Evolutionary conservation across 306 rosid species (phyloP).

Genomic region (Vigna reflexopilosa): DNA sequence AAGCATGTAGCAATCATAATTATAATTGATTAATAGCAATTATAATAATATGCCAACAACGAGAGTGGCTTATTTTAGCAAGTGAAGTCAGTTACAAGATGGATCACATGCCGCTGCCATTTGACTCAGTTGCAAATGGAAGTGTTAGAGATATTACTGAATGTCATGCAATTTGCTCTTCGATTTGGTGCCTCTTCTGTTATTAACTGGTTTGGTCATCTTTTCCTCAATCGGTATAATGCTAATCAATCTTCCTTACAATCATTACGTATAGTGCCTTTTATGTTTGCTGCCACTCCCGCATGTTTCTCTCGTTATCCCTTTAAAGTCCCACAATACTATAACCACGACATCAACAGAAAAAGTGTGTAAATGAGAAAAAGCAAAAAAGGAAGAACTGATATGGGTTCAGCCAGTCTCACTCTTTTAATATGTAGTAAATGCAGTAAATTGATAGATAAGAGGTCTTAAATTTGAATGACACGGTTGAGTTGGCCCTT

Average conservation of each 20-base stretch:
- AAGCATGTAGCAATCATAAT: not conserved
- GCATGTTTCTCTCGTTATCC: not conserved
- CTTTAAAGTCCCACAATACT: not conserved
- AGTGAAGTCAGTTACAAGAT: not conserved
- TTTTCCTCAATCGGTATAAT: not conserved
- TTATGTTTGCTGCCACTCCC: not conserved
- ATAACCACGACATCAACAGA: not conserved
- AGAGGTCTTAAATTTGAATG: slow-evolving; percentile 28
- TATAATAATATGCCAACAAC: not conserved
- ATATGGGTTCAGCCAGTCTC: not conserved
- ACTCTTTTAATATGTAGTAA: not conserved
- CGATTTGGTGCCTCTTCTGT: not conserved
- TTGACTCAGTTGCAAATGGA: no score
- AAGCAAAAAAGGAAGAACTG: not conserved
- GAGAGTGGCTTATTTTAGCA: not conserved
- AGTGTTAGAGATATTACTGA: no score
- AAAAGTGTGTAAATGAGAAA: not conserved
- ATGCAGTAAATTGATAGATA: not conserved
- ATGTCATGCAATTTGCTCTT: no score
- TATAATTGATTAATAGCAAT: not conserved
- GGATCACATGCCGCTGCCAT: no score
- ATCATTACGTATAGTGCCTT: not conserved
- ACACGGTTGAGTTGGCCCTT: slow-evolving; percentile 24
- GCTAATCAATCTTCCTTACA: not conserved
- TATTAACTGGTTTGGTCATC: not conserved